A percentile compares a stretch with the other conserved stretches of the same genome.
Conservation (phyloP, 2,329 filamentous ascomycete species). For the Mycocentrospora acerina region DNA sequence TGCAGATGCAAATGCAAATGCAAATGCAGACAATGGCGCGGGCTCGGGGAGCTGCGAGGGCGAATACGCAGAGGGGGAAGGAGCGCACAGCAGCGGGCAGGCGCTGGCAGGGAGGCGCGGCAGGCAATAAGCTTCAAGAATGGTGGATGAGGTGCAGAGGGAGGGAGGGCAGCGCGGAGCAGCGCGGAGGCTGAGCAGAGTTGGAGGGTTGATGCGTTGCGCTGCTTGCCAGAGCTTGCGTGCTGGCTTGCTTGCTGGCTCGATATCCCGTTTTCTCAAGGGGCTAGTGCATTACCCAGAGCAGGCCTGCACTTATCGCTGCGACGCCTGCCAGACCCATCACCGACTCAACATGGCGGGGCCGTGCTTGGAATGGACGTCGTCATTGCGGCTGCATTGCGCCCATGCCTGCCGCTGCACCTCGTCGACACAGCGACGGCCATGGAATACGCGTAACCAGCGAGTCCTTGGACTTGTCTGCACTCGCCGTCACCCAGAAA, state of each 20-base stretch:
- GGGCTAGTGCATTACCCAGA: conserved; percentile 19
- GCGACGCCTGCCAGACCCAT: conserved; percentile 15
- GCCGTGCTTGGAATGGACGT: too few relatives aligned
- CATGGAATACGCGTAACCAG: too few relatives aligned
- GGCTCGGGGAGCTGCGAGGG: conserved; percentile 13
- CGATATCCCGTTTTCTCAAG: conserved; percentile 15
- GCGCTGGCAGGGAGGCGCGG: conserved; percentile 3
- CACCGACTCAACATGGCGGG: conserved; percentile 14
- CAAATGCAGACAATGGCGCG: too few relatives aligned
- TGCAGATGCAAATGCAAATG: too few relatives aligned
- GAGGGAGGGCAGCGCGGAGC: neutral
- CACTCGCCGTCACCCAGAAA: too few relatives aligned
- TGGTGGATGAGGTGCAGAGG: neutral
- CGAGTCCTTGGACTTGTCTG: too few relatives aligned
- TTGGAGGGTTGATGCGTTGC: conserved; percentile 1
- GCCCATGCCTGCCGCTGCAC: too few relatives aligned
- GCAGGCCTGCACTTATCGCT: conserved; percentile 21
- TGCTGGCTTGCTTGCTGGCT: conserved; percentile 2
- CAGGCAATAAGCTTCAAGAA: neutral
- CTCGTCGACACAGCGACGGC: too few relatives aligned
- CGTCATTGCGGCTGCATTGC: too few relatives aligned
- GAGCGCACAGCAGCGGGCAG: conserved; percentile 12
- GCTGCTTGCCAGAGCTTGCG: conserved; percentile 9
- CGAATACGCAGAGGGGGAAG: conserved; percentile 13
- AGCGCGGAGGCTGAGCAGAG: neutral